phyloP scores from a whole-genome alignment of 176 grass and related monocot genomes.

The Chrysopogon serrulatus region DNA sequence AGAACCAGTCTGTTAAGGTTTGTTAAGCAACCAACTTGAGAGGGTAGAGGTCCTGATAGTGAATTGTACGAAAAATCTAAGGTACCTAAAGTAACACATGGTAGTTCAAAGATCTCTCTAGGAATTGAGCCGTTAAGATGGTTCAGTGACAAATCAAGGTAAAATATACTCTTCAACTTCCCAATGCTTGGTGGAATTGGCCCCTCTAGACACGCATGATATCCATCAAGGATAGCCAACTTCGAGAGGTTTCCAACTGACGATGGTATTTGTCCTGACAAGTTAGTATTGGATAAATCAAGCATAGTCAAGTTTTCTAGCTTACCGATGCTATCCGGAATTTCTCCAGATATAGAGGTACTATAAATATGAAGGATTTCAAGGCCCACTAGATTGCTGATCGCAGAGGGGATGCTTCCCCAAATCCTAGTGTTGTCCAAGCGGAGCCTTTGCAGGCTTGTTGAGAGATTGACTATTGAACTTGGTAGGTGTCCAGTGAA shows the following conservation, averaged over 20 bases:
- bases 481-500: background rate
- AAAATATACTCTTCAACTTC: background rate
- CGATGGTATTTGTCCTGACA: background rate
- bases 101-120: background rate
- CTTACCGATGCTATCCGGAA: background rate
- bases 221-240: background rate
- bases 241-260: conserved; percentile 9
- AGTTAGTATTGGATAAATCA: background rate
- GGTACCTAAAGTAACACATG: background rate
- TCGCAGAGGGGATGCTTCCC: background rate
- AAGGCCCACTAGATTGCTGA: conserved; percentile 11
- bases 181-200: conserved; percentile 11
- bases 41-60: no score
- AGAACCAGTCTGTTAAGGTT: conserved; percentile 9
- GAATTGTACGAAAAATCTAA: no score
- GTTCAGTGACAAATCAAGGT: background rate
- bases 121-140: background rate
- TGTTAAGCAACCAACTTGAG: background rate
- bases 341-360: background rate
- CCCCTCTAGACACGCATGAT: background rate
- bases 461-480: conserved; percentile 2
- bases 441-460: background rate
- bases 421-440: background rate
- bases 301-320: background rate
- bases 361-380: background rate